Conservation (phyloP, 2,329 filamentous ascomycete species). For the Talaromyces verruculosus region DNA sequence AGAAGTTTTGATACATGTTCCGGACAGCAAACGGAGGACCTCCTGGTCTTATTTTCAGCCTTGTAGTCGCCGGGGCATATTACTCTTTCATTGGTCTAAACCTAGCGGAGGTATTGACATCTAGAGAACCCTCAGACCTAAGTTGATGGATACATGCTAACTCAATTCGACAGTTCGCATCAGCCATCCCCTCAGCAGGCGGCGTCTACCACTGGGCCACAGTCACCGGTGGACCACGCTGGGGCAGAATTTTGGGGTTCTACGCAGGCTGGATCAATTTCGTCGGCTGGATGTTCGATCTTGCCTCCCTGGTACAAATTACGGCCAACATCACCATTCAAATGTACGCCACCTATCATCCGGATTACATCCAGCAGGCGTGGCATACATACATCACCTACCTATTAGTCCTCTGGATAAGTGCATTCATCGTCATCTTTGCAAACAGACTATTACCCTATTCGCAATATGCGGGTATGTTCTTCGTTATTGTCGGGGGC, state of each 20-base stretch:
- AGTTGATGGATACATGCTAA: background rate
- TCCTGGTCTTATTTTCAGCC: slow-evolving; percentile 50
- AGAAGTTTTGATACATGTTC: slow-evolving; percentile 29
- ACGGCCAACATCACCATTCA: slow-evolving; percentile 8
- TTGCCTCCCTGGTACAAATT: slow-evolving; percentile 14
- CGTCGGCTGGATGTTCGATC: slow-evolving; percentile 27
- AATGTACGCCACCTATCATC: slow-evolving; percentile 39
- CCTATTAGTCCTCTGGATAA: slow-evolving; percentile 43
- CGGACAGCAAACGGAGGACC: slow-evolving; percentile 48
- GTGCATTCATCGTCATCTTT: slow-evolving; percentile 49
- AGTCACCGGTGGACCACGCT: slow-evolving; percentile 43
- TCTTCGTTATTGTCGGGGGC: slow-evolving; percentile 49
- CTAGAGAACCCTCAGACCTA: background rate
- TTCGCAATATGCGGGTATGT: slow-evolving; percentile 50
- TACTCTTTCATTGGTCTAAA: slow-evolving; percentile 50
- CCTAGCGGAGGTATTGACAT: slow-evolving; percentile 34
- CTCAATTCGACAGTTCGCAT: slow-evolving; percentile 41
- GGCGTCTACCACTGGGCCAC: slow-evolving; percentile 56
- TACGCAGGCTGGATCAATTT: slow-evolving; percentile 48
- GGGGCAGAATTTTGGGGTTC: slow-evolving; percentile 29
- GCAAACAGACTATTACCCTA: slow-evolving; percentile 47
- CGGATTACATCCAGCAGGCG: slow-evolving; percentile 44
- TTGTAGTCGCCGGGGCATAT: slow-evolving; percentile 49
- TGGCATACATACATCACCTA: slow-evolving; percentile 52
- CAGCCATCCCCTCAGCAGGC: slow-evolving; percentile 50